Evolutionary conservation across 148 eudicot genomes (phyloP), one percentile per base, ranked within the genome.

Genomic region (Amaranthus palmeri): DNA sequence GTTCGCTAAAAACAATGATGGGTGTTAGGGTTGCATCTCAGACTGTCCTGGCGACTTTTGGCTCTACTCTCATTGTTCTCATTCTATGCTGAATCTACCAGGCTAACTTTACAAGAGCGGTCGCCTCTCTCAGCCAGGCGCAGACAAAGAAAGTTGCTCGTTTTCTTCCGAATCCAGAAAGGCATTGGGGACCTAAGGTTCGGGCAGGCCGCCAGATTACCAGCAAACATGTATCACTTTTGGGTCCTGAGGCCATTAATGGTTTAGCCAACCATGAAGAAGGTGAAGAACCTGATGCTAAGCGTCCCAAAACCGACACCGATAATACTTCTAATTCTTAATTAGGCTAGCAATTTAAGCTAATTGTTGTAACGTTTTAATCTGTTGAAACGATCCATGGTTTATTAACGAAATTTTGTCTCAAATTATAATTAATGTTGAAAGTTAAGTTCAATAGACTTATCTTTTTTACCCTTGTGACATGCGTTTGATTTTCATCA

Each of bases 161-260:
- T 13, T 91, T 87, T 72, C 97, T 86, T 57, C 96, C 96, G 0
- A 95, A 95, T 74, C 97, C 97, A 4, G 93, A 95, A 78, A 86
- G 84, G 66, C 85, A 95, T 76, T 95, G 98, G 98, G 97, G 98
- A 41, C 98, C 98, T 1, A 95, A 95, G 81, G 90, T 95, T 4
- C 77, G 96, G 75, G 98, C 96, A 4, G 98, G 98, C 44, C 96
- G 97, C 67, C 76, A 67, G 73, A 77, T 91, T 52, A 91, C 96
- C 14, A 88, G 88, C 84, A 95, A 95, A 76, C 98, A 95, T 50
- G 75, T 83, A 0, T 91, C 98, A 6, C 86, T 90, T 61, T 54
- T 93, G 77, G 98, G 96, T 42, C 76, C 85, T 2, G 80, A 88
- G 13, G 93, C 93, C 63, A 71, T 93, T 1, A 88, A 93, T 50